These are phyloP conservation scores for Suillus clintonianus DNA, from an alignment of 768 basidiomycete genomes.

Conservation along the genomic window DNA sequence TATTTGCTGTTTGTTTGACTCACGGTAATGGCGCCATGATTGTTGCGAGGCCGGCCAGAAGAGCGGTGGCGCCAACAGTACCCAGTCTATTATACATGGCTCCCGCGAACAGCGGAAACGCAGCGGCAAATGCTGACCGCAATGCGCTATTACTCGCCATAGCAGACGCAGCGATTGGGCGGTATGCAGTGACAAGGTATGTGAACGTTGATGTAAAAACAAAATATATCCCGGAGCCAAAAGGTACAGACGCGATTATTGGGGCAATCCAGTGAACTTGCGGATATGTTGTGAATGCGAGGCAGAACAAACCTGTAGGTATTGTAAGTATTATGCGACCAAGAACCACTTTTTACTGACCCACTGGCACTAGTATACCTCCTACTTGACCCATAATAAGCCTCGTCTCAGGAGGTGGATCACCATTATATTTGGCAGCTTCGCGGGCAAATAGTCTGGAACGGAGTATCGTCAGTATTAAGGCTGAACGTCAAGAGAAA, in stretches of 20 bases:
- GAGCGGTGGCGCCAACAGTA: constrained; percentile 69
- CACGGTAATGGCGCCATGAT: constrained; percentile 65
- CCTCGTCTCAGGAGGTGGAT: constrained; percentile 64
- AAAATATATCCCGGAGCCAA: constrained; percentile 59
- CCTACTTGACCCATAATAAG: constrained; percentile 70
- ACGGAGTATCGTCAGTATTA: neutral
- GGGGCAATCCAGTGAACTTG: constrained; percentile 50
- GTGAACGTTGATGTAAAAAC: constrained; percentile 72
- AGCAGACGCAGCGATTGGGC: constrained; percentile 58
- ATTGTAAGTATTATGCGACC: neutral
- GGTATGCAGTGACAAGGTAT: constrained; percentile 53
- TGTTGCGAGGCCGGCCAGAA: constrained; percentile 65
- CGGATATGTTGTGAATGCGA: constrained; percentile 55
- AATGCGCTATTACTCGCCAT: constrained; percentile 66
- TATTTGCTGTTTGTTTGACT: constrained; percentile 21
- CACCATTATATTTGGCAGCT: constrained; percentile 40
- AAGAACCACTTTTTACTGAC: constrained; percentile 30
- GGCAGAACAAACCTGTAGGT: constrained; percentile 46
- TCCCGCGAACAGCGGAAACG: constrained; percentile 54
- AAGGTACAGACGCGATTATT: constrained; percentile 45
- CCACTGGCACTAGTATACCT: constrained; percentile 63
- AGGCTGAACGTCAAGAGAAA: neutral
- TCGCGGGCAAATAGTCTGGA: constrained; percentile 43
- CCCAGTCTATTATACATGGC: constrained; percentile 57
- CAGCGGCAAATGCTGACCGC: constrained; percentile 48